These are phyloP conservation scores for Neurospora sp. DNA, from an alignment of 2,329 filamentous ascomycete species.

Conservation along the genomic window DNA sequence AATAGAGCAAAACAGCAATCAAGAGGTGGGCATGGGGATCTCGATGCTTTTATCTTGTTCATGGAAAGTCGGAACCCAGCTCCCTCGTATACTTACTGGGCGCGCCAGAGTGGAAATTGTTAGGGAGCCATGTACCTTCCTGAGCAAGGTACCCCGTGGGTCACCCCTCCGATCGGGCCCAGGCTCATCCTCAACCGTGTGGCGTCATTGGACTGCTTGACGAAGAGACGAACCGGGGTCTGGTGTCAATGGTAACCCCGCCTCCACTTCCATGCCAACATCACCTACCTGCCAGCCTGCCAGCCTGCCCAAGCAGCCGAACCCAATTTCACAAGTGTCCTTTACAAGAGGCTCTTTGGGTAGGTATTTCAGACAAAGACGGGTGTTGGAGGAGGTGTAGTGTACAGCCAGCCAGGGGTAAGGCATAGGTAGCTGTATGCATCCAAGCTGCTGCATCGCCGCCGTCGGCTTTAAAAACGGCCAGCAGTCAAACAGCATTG, in stretches of 20 bases:
- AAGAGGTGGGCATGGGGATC: constrained; percentile 9
- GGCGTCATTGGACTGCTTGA: background rate
- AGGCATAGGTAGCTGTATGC: background rate
- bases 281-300: background rate
- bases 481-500: background rate
- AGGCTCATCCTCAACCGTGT: background rate
- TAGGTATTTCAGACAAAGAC: too few species aligned
- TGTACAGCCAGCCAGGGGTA: background rate
- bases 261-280: background rate
- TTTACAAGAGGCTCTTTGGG: background rate
- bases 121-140: constrained; percentile 16
- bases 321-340: background rate
- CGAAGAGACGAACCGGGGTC: background rate
- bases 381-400: background rate
- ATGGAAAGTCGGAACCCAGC: background rate
- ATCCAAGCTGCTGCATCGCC: background rate
- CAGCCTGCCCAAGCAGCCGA: background rate
- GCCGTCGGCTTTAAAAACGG: background rate
- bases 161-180: background rate
- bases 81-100: background rate
- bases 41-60: constrained; percentile 13
- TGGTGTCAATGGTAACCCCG: background rate
- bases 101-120: constrained; percentile 8
- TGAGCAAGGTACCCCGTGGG: background rate
- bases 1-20: background rate